Percentiles rank a stretch among this genome's conserved stretches.
These are phyloP conservation scores for Podospora tetraspora DNA, from an alignment of 495 filamentous ascomycete species.

Conservation along the genomic window DNA sequence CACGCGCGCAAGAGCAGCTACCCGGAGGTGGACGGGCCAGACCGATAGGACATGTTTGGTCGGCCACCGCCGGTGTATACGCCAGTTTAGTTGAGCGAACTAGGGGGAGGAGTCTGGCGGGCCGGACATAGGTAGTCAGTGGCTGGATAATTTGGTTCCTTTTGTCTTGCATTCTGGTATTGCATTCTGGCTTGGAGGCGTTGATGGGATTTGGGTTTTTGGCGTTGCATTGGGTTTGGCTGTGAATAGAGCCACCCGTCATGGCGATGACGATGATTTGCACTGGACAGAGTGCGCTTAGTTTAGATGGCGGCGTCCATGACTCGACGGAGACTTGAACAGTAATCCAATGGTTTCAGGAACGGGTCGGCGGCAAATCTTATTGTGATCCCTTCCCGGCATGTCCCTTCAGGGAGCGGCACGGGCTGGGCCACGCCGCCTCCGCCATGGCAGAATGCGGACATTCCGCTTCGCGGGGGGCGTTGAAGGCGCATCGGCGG, in stretches of 20 bases:
- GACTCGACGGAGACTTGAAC: background rate
- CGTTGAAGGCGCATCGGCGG: background rate
- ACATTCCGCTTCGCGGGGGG: background rate
- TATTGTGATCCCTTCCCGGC: background rate
- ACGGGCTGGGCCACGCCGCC: background rate
- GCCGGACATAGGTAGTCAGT: background rate
- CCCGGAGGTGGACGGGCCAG: constrained; percentile 21
- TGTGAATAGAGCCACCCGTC: background rate
- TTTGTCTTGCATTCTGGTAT: background rate
- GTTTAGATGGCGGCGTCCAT: background rate
- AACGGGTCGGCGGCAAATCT: background rate
- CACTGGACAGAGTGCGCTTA: background rate
- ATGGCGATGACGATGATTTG: background rate
- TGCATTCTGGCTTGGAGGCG: background rate
- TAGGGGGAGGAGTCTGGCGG: background rate
- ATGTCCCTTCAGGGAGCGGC: background rate
- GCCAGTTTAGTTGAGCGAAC: background rate
- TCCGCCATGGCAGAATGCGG: background rate
- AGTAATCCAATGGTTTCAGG: background rate
- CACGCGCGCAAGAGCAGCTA: constrained; percentile 31
- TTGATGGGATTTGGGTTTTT: background rate
- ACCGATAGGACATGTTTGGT: constrained; percentile 13
- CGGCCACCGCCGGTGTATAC: constrained; percentile 10
- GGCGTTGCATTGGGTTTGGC: background rate
- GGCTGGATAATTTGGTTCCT: background rate